These are phyloP conservation scores for Metschnikowia kofuensis DNA, from an alignment of 805 yeast species.

Conservation along the genomic window DNA sequence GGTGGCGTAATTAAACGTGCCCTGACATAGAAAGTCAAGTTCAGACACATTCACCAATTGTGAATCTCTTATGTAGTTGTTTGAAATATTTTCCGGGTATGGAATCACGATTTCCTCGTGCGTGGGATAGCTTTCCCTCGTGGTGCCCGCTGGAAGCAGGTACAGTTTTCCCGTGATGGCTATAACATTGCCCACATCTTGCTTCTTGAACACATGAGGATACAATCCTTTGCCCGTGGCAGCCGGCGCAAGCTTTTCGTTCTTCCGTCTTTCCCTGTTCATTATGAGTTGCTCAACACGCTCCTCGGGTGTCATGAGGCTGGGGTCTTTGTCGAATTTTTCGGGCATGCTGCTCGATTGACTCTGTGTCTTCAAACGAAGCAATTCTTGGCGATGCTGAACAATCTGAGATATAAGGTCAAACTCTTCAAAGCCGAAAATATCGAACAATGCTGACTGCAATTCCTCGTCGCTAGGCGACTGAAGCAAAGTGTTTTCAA, in stretches of 20 bases:
- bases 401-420: slow-evolving; percentile 70
- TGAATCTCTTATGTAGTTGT: slow-evolving; percentile 40
- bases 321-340: slow-evolving; percentile 4
- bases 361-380: slow-evolving; percentile 10
- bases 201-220: slow-evolving; percentile 83
- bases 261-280: slow-evolving; percentile 49
- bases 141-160: slow-evolving; percentile 78
- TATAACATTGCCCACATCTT: slow-evolving; percentile 54
- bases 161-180: slow-evolving; percentile 80
- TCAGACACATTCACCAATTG: slow-evolving; percentile 56
- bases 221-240: slow-evolving; percentile 46
- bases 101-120: slow-evolving; percentile 88
- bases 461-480: slow-evolving; percentile 52
- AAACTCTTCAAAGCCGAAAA: slow-evolving; percentile 82
- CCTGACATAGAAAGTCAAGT: slow-evolving; percentile 74
- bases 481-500: slow-evolving; percentile 31
- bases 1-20: slow-evolving; percentile 79
- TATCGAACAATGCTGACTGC: slow-evolving; percentile 72
- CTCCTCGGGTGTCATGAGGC: slow-evolving; percentile 51
- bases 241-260: slow-evolving; percentile 47
- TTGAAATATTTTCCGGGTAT: slow-evolving; percentile 50
- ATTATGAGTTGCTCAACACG: slow-evolving; percentile 51
- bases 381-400: slow-evolving; percentile 33
- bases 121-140: slow-evolving; percentile 54
- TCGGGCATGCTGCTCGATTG: slow-evolving; percentile 12